Base-by-base conservation (phyloP, 495 filamentous ascomycete species). In the Tuber indicum region DNA sequence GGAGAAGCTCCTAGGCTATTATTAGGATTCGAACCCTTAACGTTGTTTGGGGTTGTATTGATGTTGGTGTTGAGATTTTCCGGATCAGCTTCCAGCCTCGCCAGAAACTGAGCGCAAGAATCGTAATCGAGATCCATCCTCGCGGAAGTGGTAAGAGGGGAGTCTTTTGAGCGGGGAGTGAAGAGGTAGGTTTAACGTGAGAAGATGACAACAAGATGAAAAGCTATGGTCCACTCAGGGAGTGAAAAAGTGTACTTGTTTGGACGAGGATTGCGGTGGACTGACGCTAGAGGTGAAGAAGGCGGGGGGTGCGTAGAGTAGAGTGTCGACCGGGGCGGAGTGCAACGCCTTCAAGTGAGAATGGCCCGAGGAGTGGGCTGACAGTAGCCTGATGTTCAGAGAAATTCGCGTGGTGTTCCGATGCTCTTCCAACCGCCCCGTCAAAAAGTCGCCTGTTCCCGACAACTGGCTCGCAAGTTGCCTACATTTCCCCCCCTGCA, bases 61-160 rank as follows among this genome's bases (percentile, higher is more conserved):
- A 75, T 73, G 71, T 74, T 71, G 77, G 74, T 78, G 75, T 72
- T 81, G 41, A 76, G 78, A 66, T 36, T 66, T 66, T 66, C 58
- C 26, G 78, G 66, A 80, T 83, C 81, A 79, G 75, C 74, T 72
- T 84, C 82, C 69, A 84, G 79, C 70, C 82, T 79, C 45, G 82
- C 82, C 70, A 84, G 82, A 76, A 82, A 82, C 75, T 83, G 82
- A 71, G 82, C 75, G 71, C 82, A 84, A 66, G 75, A 75, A 66
- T 83, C 80, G 82, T 83, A 83, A 46, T 82, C 78, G 70, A 83
- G 47, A 23, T 83, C 81, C 81, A 83, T 83, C 81, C 76, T 58
- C 73, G 52, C 69, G 47, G 76, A 66, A 79, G 75, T 76, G 73
- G 78, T 72, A 71, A 43, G n/a, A 46, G 49, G 75, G 81, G 76